Evolutionary conservation across 129 eudicot species (phyloP).

Genomic region (Lonicera japonica): DNA sequence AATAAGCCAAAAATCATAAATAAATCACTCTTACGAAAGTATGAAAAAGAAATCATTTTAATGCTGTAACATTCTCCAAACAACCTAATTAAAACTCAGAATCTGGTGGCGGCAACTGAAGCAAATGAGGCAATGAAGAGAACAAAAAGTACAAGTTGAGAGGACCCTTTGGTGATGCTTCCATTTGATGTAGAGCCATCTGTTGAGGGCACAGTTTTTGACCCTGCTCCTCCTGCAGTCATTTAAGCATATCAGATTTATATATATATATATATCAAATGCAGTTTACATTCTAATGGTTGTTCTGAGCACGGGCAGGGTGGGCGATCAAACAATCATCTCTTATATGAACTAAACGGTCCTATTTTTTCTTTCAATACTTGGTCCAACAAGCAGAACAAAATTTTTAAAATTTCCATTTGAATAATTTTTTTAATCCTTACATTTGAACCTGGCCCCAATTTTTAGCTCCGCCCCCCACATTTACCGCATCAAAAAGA

Average conservation of each 20-base stretch:
- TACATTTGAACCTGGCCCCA: too few species aligned
- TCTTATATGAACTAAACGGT: too few species aligned
- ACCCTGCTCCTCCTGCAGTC: conserved; percentile 35
- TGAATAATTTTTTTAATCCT: too few species aligned
- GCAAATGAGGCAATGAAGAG: conserved; percentile 27
- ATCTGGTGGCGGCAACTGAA: conserved; percentile 18
- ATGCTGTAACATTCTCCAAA: conserved; percentile 4
- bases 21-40: not conserved
- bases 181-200: conserved; percentile 48
- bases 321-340: too few species aligned
- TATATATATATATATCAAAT: not conserved
- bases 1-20: not conserved
- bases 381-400: too few species aligned
- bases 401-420: too few species aligned
- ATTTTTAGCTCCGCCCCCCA: too few species aligned
- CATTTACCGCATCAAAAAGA: too few species aligned
- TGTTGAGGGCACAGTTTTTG: conserved; percentile 57
- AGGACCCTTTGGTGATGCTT: conserved; percentile 28
- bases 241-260: not conserved
- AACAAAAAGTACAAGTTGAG: conserved; percentile 26
- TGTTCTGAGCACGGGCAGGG: too few species aligned
- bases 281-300: too few species aligned
- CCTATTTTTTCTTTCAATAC: too few species aligned
- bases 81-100: too few species aligned
- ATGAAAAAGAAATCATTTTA: not conserved